Evolutionary conservation across 192 early-diverging fungal species (phyloP), one percentile per base, ranked within the genome.

Genomic region (Backusella morwellensis): DNA sequence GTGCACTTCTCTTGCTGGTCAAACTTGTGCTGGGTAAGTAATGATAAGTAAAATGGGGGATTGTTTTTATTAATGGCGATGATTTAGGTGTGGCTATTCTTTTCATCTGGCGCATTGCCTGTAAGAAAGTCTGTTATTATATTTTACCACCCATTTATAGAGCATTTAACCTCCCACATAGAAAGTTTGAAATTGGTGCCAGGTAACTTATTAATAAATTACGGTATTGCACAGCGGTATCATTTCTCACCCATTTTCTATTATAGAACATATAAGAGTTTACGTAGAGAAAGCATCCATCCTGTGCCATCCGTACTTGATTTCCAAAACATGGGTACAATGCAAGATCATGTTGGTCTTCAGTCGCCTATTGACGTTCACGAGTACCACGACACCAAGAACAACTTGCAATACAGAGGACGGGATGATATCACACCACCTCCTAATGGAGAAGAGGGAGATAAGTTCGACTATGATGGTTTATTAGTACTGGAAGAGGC

Each of bases 141-240:
- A 71, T 86, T 1, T 66, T 89, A 40, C 86, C 88, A 41, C 88
- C 88, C 11, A 72, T 89, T 66, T 87, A 87, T 75, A 77, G 85
- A 63, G 81, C 83, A 59, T 85, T 89, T 44, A 89, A 86, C 59
- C 72, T 87, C 34, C 86, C 88, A 1, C 86, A 89, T 75, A 81
- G 88, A 69, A 80, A 78, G 69, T 84, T 84, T 66, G 82, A 84
- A 66, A 84, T 84, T 36, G 82, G 78, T 44, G 82, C 82, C 14
- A 77, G 77, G 80, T 82, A 78, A 75, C 23, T 23, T 67, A 4
- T 40, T 36, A 12, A 12, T 40, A 40, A 40, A 40, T 3, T 40
- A 40, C 38, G 1, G 11, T 5, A 40, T 32, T 40, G 11, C 9
- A 8, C 17, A 8, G 17, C n/a, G 7, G 8, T 21, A 17, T 40